phyloP scores from a whole-genome alignment of 495 filamentous ascomycete species.

The Trichoderma reesei region DNA sequence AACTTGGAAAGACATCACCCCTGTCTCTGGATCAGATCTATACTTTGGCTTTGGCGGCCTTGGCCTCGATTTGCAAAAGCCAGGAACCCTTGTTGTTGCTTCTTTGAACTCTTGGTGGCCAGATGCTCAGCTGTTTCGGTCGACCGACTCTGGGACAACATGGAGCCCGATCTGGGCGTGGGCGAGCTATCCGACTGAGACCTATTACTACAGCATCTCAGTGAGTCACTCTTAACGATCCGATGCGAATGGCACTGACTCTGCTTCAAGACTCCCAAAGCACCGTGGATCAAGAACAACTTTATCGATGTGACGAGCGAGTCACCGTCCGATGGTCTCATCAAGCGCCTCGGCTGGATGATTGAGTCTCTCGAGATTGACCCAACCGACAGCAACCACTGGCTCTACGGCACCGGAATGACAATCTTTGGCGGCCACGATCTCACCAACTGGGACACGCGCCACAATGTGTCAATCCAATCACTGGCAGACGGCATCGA shows the following conservation, averaged over 20 bases:
- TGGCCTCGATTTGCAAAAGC: conserved; percentile 42
- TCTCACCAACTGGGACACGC: conserved; percentile 40
- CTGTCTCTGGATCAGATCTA: conserved; percentile 31
- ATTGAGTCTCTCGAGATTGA: conserved; percentile 52
- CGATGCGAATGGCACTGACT: conserved; percentile 5
- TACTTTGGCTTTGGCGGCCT: conserved; percentile 48
- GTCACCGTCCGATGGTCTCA: not conserved
- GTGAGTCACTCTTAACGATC: conserved; percentile 13
- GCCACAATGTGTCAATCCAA: conserved; percentile 39
- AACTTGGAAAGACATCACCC: conserved; percentile 47
- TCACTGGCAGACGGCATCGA: conserved; percentile 51
- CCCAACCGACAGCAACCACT: conserved; percentile 50
- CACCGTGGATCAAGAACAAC: conserved; percentile 39
- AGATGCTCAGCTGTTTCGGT: conserved; percentile 46
- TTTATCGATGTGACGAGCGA: conserved; percentile 33
- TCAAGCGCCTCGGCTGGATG: conserved; percentile 51
- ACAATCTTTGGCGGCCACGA: conserved; percentile 47
- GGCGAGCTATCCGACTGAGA: conserved; percentile 35
- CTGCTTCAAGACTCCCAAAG: conserved; percentile 24
- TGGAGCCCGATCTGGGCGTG: conserved; percentile 46
- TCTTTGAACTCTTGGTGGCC: conserved; percentile 51
- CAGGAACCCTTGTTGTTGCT: conserved; percentile 46
- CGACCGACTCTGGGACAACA: conserved; percentile 41
- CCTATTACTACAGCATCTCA: conserved; percentile 31
- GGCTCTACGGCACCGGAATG: conserved; percentile 48